phyloP scores from a whole-genome alignment of 371 early-diverging fungal genomes.

The Dinochytrium kinnereticum region DNA sequence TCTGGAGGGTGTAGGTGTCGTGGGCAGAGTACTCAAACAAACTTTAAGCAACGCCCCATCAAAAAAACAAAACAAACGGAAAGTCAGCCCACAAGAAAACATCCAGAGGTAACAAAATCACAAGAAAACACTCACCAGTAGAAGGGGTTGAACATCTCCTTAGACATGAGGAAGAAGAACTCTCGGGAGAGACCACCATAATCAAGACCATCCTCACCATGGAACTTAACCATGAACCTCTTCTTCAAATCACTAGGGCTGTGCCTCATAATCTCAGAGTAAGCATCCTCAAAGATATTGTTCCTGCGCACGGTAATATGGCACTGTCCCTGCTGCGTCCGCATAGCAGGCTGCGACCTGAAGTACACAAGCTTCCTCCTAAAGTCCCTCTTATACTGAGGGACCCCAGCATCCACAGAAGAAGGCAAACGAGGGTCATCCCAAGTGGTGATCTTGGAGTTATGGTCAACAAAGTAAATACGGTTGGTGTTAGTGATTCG shows the following conservation, averaged over 20 bases:
- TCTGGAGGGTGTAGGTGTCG: constrained; percentile 95
- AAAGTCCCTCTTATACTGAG: constrained; percentile 61
- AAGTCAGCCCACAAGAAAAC: neutral
- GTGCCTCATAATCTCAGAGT: constrained; percentile 88
- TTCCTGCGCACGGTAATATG: constrained; percentile 88
- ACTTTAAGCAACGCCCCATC: constrained; percentile 64
- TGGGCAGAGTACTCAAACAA: constrained; percentile 97
- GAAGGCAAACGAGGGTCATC: constrained; percentile 96
- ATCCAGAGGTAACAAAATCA: too few species aligned
- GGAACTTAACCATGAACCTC: constrained; percentile 96
- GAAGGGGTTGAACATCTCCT: constrained; percentile 98
- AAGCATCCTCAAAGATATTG: constrained; percentile 93
- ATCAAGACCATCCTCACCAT: constrained; percentile 98
- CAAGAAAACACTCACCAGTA: constrained; percentile 27
- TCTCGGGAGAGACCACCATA: constrained; percentile 95
- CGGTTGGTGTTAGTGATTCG: constrained; percentile 90
- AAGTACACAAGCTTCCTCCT: constrained; percentile 36
- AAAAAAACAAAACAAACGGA: neutral
- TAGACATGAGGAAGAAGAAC: constrained; percentile 67
- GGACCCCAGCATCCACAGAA: constrained; percentile 90
- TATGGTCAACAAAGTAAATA: constrained; percentile 66
- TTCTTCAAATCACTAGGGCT: constrained; percentile 88
- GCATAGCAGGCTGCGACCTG: constrained; percentile 83
- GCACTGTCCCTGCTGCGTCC: constrained; percentile 90
- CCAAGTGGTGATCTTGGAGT: constrained; percentile 59